Evolutionary conservation across 2,329 filamentous ascomycete species (phyloP).

Genomic region (Colletotrichum camelliae): DNA sequence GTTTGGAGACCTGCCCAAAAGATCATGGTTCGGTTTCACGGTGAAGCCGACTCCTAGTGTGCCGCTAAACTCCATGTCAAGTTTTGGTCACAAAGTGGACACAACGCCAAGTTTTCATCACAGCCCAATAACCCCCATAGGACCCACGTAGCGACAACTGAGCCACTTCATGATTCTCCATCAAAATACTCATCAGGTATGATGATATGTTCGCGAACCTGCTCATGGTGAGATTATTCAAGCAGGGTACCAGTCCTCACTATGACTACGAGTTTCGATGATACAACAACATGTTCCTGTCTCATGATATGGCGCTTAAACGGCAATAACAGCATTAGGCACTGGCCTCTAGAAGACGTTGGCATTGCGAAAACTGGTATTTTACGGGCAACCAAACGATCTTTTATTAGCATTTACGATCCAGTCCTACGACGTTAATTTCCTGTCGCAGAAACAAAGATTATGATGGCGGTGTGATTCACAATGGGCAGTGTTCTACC

Average conservation of each 20-base stretch:
- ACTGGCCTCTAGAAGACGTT: too few species aligned
- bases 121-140: background rate
- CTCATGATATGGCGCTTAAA: too few species aligned
- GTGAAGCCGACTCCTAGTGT: background rate
- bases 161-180: background rate
- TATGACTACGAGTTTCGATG: too few species aligned
- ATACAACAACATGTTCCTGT: too few species aligned
- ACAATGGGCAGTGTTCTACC: background rate
- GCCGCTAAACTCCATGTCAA: background rate
- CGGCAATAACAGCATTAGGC: too few species aligned
- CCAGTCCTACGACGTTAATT: background rate
- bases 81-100: background rate
- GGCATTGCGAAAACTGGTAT: too few species aligned
- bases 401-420: background rate
- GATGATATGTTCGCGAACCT: background rate
- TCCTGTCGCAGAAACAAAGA: fast-evolving
- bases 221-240: background rate
- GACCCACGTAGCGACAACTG: background rate
- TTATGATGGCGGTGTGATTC: background rate
- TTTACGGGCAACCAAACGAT: too few species aligned
- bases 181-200: background rate
- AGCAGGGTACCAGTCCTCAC: too few species aligned
- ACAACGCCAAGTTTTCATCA: background rate
- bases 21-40: background rate
- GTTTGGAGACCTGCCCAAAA: background rate